Base-by-base conservation (phyloP, 1,139 yeast genomes). In the Yueomyces sp. region DNA sequence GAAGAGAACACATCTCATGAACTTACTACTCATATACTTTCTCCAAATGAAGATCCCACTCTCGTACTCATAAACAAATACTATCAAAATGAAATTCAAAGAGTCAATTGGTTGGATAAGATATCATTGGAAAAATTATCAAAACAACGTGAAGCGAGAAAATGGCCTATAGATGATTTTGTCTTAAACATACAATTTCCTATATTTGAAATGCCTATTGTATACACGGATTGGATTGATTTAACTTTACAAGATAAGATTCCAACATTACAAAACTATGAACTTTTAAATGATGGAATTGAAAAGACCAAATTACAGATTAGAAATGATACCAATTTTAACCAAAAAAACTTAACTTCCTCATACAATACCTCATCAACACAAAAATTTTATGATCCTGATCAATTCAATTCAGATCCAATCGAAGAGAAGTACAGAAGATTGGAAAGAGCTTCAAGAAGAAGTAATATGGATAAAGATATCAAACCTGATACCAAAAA, bases 401-500 rank as follows among this genome's bases (percentile, higher is more conserved):
- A 81, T 48, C 77, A 74, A 51, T 69, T 67, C 46, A 64, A 69
- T 12, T 76, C 72, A 46, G 94, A 87, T 53, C 96, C 96, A 0
- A 80, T 91, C 25, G 98, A 91, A 57, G 73, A 78, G 48, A 93
- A 91, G 58, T 86, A 82, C 57, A 77, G 95, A 50, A 77, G 81
- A 48, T 63, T 91, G 41, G 94, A 87, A 50, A 79, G 97, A 61
- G 57, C 63, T 3, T 76, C 84, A 41, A 85, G 84, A 52, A 76
- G 81, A 44, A 75, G 87, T 1, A 73, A 83, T 30, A 63, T 85
- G 34, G 97, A 89, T 58, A 80, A 78, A 52, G 96, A 87, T 46
- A 68, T 85, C 42, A 87, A 89, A 54, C 98, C 98, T 1, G 81
- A 93, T 25, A 83, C 96, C 1, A 82, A 80, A 53, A 69, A 81